phyloP scores from a whole-genome alignment of 441 rosid genomes.

The Kokia cookei region DNA sequence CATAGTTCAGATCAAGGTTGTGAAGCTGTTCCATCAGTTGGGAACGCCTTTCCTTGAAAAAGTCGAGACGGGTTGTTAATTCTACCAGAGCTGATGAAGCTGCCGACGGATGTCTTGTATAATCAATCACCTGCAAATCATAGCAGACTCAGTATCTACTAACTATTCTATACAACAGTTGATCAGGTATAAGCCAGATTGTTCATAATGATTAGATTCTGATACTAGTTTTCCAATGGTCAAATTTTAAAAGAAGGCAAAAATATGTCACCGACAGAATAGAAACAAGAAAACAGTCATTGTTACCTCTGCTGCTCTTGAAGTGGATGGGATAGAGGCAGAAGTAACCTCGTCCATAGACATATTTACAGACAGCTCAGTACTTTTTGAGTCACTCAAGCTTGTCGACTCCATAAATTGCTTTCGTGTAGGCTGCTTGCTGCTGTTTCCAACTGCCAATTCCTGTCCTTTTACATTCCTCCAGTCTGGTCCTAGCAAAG shows the following conservation, averaged over 20 bases:
- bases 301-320: conserved; percentile 74
- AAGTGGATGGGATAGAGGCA: conserved; percentile 59
- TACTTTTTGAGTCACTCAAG: conserved; percentile 63
- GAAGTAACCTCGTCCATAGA: conserved; percentile 73
- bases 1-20: conserved; percentile 80
- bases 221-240: background rate
- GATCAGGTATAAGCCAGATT: background rate
- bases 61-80: conserved; percentile 87
- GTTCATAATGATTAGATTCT: background rate
- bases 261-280: background rate
- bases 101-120: conserved; percentile 66
- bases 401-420: conserved; percentile 56
- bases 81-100: conserved; percentile 87
- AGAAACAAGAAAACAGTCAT: background rate
- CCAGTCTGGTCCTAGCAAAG: conserved; percentile 55
- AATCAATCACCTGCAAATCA: conserved; percentile 52
- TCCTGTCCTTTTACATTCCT: conserved; percentile 57
- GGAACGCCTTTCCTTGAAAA: conserved; percentile 94
- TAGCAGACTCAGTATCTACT: background rate
- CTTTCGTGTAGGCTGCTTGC: conserved; percentile 62
- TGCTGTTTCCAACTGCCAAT: conserved; percentile 38
- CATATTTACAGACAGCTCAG: conserved; percentile 53
- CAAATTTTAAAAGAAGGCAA: background rate
- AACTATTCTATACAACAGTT: background rate
- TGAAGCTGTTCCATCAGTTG: conserved; percentile 97